Percentiles rank a stretch among this genome's conserved stretches.
Conservation (phyloP, 805 yeast species). For the Barnettozyma pratensis region DNA sequence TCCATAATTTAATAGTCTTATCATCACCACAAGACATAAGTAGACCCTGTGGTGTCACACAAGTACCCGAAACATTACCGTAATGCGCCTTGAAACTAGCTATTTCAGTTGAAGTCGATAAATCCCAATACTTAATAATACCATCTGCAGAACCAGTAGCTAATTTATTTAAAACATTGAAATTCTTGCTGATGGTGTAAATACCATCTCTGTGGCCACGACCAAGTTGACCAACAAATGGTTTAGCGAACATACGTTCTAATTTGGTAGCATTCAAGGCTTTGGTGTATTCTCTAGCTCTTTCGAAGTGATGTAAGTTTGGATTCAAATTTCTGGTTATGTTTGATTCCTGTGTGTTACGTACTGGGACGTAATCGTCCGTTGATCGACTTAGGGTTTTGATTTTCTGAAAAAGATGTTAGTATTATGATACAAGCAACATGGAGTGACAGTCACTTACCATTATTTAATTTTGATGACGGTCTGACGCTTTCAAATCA, state of each 20-base stretch:
- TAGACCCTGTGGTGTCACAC: constrained; percentile 49
- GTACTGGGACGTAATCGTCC: constrained; percentile 88
- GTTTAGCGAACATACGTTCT: constrained; percentile 96
- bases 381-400: constrained; percentile 53
- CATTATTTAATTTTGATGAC: not conserved
- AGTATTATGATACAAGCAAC: not conserved
- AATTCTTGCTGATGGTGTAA: constrained; percentile 79
- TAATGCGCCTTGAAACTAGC: constrained; percentile 83
- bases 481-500: too few relatives aligned
- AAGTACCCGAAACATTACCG: constrained; percentile 82
- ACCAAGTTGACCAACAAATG: constrained; percentile 93
- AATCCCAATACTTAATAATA: constrained; percentile 87
- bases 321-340: constrained; percentile 89
- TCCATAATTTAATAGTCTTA: constrained; percentile 86
- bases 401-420: constrained; percentile 17
- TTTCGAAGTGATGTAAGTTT: constrained; percentile 91
- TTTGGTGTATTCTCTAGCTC: constrained; percentile 93
- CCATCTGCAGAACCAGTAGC: constrained; percentile 98
- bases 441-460: not conserved
- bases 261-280: constrained; percentile 93
- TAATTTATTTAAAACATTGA: constrained; percentile 58
- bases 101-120: constrained; percentile 70
- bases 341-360: constrained; percentile 83
- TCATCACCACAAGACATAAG: constrained; percentile 88
- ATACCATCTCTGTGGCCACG: constrained; percentile 95